Conservation (phyloP, 164 flowering plant species). For the Brasenia schreberi region DNA sequence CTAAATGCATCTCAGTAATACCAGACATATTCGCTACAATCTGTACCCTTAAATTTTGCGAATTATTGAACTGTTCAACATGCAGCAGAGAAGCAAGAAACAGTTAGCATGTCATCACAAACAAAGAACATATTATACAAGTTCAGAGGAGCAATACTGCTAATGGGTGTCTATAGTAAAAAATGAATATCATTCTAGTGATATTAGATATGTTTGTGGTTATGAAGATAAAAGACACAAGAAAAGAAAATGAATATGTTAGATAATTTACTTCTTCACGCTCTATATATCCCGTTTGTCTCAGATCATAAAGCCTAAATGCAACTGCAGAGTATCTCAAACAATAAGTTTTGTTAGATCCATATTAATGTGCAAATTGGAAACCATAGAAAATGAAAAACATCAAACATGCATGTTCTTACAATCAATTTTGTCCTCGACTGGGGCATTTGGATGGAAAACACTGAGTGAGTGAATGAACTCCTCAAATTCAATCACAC, state of each 20-base stretch:
- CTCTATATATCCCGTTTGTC: constrained; percentile 78
- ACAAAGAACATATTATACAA: no score
- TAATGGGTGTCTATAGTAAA: no score
- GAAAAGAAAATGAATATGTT: background rate
- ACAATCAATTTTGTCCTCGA: constrained; percentile 76
- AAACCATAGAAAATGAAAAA: background rate
- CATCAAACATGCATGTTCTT: constrained; percentile 9
- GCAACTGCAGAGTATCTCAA: constrained; percentile 48
- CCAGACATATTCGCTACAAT: no score
- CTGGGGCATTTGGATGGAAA: constrained; percentile 69
- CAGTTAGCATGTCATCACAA: no score
- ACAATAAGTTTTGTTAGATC: background rate
- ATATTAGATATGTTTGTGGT: no score
- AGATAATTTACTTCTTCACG: constrained; percentile 61
- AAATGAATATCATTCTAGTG: no score
- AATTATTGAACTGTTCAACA: no score
- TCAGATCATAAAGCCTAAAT: constrained; percentile 69
- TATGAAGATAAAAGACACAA: background rate
- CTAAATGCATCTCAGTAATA: no score
- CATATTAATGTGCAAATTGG: background rate
- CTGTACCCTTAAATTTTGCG: no score
- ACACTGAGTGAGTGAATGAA: constrained; percentile 67
- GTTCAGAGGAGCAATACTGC: no score
- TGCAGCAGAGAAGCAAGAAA: no score
- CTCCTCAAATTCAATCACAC: constrained; percentile 79